A percentile compares a stretch with the other conserved stretches of the same genome.
Conservation (phyloP, 108 stramenopile species). For the Cyclotella kingstonii region DNA sequence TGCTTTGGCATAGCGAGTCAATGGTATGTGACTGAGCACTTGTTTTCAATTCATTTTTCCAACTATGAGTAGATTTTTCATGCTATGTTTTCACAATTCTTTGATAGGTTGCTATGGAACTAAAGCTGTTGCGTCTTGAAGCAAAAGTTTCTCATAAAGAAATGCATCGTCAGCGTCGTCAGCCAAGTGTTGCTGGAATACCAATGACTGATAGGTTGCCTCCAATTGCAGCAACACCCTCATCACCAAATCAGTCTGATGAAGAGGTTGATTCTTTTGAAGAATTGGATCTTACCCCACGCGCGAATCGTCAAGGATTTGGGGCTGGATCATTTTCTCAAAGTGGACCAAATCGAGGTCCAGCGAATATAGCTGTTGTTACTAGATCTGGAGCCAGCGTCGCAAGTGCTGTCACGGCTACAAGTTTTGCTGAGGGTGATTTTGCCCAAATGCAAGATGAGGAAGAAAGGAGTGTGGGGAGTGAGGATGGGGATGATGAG, state of each 20-base stretch:
- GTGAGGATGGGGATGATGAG: conserved; percentile 48
- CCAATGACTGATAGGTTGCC: conserved; percentile 37
- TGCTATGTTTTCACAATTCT: background rate
- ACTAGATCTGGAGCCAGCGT: conserved; percentile 54
- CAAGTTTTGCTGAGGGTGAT: conserved; percentile 47
- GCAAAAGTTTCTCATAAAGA: conserved; percentile 48
- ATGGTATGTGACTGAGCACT: conserved; percentile 34
- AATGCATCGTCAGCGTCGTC: conserved; percentile 36
- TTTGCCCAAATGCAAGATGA: conserved; percentile 36
- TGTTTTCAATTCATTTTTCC: background rate
- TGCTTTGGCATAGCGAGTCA: conserved; percentile 50
- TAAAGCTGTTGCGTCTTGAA: conserved; percentile 51
- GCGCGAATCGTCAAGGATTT: conserved; percentile 23
- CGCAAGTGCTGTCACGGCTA: conserved; percentile 55
- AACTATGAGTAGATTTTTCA: too few relatives aligned
- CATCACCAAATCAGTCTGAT: conserved; percentile 35
- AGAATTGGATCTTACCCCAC: conserved; percentile 41
- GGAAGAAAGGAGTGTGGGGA: conserved; percentile 26
- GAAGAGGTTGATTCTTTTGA: conserved; percentile 45
- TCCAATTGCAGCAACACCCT: conserved; percentile 38
- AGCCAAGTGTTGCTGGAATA: conserved; percentile 15
- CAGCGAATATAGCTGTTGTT: conserved; percentile 50
- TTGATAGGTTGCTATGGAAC: conserved; percentile 48
- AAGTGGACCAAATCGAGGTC: conserved; percentile 23
- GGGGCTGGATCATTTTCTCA: conserved; percentile 21